Evolutionary conservation across 208 protist species (phyloP).

Genomic region (Leishmania tropica): DNA sequence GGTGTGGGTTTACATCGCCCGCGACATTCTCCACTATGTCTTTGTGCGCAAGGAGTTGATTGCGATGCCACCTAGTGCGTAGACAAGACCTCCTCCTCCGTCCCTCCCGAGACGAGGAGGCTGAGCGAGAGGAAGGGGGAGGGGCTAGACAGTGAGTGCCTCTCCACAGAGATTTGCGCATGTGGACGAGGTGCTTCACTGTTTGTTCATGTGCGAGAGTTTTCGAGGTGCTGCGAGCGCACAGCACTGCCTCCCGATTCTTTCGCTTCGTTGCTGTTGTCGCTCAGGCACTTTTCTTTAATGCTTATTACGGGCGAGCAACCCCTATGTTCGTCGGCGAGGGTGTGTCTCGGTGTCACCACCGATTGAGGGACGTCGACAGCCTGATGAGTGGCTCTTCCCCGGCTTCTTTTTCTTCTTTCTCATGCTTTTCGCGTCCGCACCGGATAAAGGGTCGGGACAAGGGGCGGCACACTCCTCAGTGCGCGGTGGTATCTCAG

Average conservation of each 20-base stretch:
- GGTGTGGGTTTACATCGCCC: constrained; percentile 34
- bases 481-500: too few species aligned
- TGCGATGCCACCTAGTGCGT: neutral
- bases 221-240: neutral
- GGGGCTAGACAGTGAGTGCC: neutral
- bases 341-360: neutral
- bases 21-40: neutral
- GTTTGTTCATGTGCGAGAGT: neutral
- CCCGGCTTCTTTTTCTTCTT: neutral
- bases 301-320: neutral
- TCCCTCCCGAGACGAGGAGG: neutral
- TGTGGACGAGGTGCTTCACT: neutral
- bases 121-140: neutral
- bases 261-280: neutral
- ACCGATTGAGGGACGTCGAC: neutral
- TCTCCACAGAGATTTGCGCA: neutral
- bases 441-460: neutral
- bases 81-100: neutral
- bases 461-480: too few species aligned
- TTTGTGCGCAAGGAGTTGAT: neutral
- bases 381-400: neutral
- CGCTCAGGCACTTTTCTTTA: neutral
- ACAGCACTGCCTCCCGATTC: neutral
- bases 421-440: neutral
- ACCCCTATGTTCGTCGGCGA: neutral